A percentile compares a stretch with the other conserved stretches of the same genome.
Evolutionary conservation across 495 filamentous ascomycete species (phyloP).

Genomic region (Chaetomium cochliodes): DNA sequence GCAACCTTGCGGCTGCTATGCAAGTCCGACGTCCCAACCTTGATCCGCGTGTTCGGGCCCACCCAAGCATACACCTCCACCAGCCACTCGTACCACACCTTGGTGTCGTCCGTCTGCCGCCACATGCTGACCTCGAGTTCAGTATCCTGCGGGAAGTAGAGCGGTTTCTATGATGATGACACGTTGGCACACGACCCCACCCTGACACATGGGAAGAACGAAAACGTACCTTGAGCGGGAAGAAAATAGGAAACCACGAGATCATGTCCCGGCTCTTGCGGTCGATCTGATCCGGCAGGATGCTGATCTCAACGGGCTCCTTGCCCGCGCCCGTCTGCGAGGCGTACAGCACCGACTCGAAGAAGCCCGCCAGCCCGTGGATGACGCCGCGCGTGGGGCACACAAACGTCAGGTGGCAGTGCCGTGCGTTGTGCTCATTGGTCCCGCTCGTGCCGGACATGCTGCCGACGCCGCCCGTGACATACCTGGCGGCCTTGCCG

Average conservation of each 20-base stretch:
- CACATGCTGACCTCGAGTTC: conserved; percentile 91
- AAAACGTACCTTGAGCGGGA: conserved; percentile 78
- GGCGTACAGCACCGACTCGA: conserved; percentile 84
- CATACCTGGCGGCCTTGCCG: conserved; percentile 50
- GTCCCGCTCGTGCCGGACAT: conserved; percentile 58
- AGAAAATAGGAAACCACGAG: conserved; percentile 98
- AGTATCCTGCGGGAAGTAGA: conserved; percentile 80
- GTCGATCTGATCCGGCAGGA: conserved; percentile 87
- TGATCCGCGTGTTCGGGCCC: conserved; percentile 61
- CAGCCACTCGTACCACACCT: conserved; percentile 99
- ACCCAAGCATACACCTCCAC: conserved; percentile 74
- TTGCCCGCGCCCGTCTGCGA: conserved; percentile 28
- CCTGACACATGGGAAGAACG: neutral
- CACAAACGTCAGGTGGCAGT: conserved; percentile 70
- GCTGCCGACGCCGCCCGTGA: conserved; percentile 56
- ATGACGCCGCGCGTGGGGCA: conserved; percentile 73
- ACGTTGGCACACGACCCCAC: conserved; percentile 19
- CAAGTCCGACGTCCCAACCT: conserved; percentile 77
- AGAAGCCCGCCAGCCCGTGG: conserved; percentile 91
- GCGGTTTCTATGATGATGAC: conserved; percentile 59
- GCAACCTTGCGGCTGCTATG: conserved; percentile 88
- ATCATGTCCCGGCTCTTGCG: conserved; percentile 92
- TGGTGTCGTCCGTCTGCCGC: conserved; percentile 88
- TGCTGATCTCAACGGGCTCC: conserved; percentile 77
- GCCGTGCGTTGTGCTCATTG: conserved; percentile 87